phyloP scores from a whole-genome alignment of 176 grass and related monocot genomes.

The Carex scoparia region DNA sequence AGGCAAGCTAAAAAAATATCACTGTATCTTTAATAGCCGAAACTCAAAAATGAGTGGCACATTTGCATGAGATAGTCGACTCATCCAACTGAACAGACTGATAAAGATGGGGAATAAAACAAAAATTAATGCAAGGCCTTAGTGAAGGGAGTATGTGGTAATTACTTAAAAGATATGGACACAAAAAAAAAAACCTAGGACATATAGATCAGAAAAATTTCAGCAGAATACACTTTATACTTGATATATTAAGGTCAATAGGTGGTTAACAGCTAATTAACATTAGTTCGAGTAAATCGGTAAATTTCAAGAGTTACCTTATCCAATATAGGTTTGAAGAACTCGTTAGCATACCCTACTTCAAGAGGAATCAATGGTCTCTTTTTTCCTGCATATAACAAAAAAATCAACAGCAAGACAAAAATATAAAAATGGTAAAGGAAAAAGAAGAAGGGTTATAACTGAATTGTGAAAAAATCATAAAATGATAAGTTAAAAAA shows the following conservation, averaged over 20 bases:
- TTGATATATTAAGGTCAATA: not conserved
- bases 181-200: not conserved
- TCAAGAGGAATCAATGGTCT: conserved; percentile 65
- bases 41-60: too few relatives aligned
- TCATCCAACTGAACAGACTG: too few relatives aligned
- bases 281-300: not conserved
- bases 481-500: not conserved
- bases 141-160: too few relatives aligned
- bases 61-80: too few relatives aligned
- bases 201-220: not conserved
- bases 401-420: too few relatives aligned
- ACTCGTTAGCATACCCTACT: conserved; percentile 64
- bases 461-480: not conserved
- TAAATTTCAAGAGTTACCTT: conserved; percentile 40
- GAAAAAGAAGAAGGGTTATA: not conserved
- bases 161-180: too few relatives aligned
- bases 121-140: too few relatives aligned
- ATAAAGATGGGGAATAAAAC: too few relatives aligned
- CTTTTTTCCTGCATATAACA: conserved; percentile 50
- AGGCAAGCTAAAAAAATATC: too few relatives aligned
- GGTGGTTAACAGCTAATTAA: conserved; percentile 8
- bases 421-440: not conserved
- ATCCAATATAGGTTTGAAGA: conserved; percentile 53
- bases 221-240: not conserved
- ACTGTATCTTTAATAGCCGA: too few relatives aligned